Evolutionary conservation across 2,329 filamentous ascomycete genomes (phyloP).

Genomic region (Cercospora berteroae): DNA sequence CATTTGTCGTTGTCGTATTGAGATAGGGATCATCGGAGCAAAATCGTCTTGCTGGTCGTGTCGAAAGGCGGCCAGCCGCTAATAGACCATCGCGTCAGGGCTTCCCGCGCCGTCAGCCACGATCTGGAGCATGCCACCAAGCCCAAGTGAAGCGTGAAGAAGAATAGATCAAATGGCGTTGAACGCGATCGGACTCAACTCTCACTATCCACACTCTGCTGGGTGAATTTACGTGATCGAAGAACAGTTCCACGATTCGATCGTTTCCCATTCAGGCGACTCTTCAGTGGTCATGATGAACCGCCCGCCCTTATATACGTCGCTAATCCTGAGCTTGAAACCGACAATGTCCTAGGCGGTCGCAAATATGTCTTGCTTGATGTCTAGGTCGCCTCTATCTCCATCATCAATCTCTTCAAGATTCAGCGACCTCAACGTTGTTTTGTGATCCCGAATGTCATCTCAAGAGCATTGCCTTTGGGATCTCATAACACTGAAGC

Average conservation of each 20-base stretch:
- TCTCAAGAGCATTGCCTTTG: background rate
- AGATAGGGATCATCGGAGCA: background rate
- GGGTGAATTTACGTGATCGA: background rate
- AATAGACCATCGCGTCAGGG: background rate
- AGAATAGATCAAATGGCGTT: background rate
- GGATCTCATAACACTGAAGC: background rate
- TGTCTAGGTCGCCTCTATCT: background rate
- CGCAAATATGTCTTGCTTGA: background rate
- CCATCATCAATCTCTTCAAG: background rate
- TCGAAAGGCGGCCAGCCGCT: background rate
- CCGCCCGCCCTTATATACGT: background rate
- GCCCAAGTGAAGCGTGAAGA: background rate
- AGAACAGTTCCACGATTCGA: background rate
- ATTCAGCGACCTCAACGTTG: background rate
- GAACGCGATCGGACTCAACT: background rate
- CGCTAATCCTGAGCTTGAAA: background rate
- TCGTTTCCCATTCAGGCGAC: background rate
- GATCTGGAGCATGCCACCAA: background rate
- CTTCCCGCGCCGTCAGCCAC: background rate
- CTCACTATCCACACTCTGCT: background rate
- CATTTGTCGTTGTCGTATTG: background rate
- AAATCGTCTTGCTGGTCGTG: background rate
- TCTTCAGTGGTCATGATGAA: background rate
- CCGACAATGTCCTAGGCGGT: background rate
- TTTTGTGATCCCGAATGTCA: background rate